Evolutionary conservation across 257 asterid species (phyloP).

Genomic region (Leptodermis oblonga): DNA sequence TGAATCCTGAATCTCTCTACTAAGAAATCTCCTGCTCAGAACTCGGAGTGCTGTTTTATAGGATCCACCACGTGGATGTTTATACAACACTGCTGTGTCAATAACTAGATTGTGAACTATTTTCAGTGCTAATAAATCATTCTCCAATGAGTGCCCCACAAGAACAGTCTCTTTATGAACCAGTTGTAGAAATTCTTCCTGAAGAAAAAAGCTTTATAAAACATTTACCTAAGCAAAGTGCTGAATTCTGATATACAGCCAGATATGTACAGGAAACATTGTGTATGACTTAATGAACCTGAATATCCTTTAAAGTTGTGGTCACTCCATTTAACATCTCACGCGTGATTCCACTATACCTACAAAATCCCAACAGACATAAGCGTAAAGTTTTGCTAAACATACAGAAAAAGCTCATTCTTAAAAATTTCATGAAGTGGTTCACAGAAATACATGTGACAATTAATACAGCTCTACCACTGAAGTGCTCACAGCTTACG

Average conservation of each 20-base stretch:
- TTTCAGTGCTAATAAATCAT: slow-evolving; percentile 80
- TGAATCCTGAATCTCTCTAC: slow-evolving; percentile 81
- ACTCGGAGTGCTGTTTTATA: slow-evolving; percentile 91
- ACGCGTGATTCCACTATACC: slow-evolving; percentile 91
- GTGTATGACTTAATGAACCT: slow-evolving; percentile 43
- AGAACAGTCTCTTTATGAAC: slow-evolving; percentile 86
- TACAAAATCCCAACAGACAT: slow-evolving; percentile 31
- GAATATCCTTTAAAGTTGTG: slow-evolving; percentile 81
- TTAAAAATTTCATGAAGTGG: not conserved
- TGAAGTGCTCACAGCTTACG: not conserved
- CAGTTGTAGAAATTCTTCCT: slow-evolving; percentile 72
- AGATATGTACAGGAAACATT: not conserved
- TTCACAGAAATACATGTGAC: not conserved
- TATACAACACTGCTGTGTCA: slow-evolving; percentile 85
- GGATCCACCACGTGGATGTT: slow-evolving; percentile 79
- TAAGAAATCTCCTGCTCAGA: slow-evolving; percentile 64
- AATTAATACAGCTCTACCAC: not conserved
- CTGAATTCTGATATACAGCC: not conserved
- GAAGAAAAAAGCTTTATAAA: slow-evolving; percentile 30
- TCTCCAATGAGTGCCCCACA: slow-evolving; percentile 93
- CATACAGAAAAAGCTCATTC: not conserved
- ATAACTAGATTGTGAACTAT: slow-evolving; percentile 77
- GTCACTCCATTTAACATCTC: slow-evolving; percentile 77
- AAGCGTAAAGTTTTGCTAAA: slow-evolving; percentile 11
- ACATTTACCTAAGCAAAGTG: not conserved